A percentile compares a stretch with the other conserved stretches of the same genome.
phyloP scores from a whole-genome alignment of 2,329 filamentous ascomycete genomes.

The Microthyrium microscopicum region DNA sequence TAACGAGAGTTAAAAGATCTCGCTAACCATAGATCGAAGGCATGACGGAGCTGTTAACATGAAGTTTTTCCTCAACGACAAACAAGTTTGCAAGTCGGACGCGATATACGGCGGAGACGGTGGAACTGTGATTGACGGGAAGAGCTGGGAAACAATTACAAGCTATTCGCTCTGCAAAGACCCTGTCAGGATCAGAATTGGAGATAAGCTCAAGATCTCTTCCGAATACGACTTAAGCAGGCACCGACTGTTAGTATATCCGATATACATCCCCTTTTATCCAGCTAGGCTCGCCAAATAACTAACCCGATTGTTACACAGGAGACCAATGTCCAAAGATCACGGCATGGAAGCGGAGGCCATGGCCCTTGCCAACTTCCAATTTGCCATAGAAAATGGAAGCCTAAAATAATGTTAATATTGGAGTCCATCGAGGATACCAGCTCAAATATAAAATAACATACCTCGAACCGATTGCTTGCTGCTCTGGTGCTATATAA shows the following conservation, averaged over 20 bases:
- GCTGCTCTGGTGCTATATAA: too few species aligned
- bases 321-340: not conserved
- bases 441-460: too few species aligned
- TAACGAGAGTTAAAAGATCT: too few species aligned
- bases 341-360: conserved; percentile 1
- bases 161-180: not conserved
- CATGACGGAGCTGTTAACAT: conserved; percentile 1
- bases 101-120: conserved; percentile 1
- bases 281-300: not conserved
- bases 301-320: not conserved
- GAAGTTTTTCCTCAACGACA: not conserved
- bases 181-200: not conserved
- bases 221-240: conserved; percentile 2
- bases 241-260: conserved; percentile 3
- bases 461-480: too few species aligned
- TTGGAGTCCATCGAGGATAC: too few species aligned
- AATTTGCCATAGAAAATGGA: too few species aligned
- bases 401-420: too few species aligned
- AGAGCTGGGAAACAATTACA: conserved; percentile 2
- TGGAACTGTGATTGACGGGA: conserved; percentile 1
- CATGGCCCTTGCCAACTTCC: not conserved
- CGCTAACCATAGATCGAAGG: too few species aligned
- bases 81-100: not conserved
- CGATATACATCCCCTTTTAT: too few species aligned
- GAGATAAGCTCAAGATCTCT: not conserved